Percentiles rank a stretch among this genome's conserved stretches.
Conservation (phyloP, 345 rosid species). For the Populus nigra region DNA sequence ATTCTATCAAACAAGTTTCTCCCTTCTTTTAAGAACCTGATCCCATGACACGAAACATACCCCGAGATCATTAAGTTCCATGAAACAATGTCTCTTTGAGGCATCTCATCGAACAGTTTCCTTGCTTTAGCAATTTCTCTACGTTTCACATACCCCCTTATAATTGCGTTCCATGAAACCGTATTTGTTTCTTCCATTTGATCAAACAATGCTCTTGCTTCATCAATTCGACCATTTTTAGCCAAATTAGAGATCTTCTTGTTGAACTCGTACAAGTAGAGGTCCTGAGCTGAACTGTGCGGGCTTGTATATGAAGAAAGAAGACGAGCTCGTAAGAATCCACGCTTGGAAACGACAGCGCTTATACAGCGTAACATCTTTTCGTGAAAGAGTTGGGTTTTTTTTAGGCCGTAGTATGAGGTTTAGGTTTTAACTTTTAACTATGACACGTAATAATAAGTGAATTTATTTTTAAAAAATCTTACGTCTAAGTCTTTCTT, state of each 20-base stretch:
- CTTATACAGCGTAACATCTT: too few species aligned
- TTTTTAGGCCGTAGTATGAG: too few species aligned
- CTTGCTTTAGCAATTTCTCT: constrained; percentile 44
- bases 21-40: constrained; percentile 45
- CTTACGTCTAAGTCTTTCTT: too few species aligned
- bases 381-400: too few species aligned
- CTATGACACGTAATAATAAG: too few species aligned
- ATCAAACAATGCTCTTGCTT: constrained; percentile 55
- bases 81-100: constrained; percentile 48
- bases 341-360: too few species aligned
- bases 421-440: too few species aligned
- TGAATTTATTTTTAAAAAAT: too few species aligned
- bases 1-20: constrained; percentile 60
- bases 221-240: constrained; percentile 40
- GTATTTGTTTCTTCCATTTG: constrained; percentile 33
- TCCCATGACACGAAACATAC: constrained; percentile 47
- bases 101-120: constrained; percentile 65
- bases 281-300: constrained; percentile 9
- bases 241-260: constrained; percentile 45
- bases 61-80: constrained; percentile 73
- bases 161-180: constrained; percentile 68
- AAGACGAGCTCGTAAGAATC: too few species aligned
- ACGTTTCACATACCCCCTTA: constrained; percentile 50
- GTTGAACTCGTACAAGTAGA: constrained; percentile 36
- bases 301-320: neutral